These are phyloP conservation scores for Kregervanrija pseudodelftensis DNA, from an alignment of 805 yeast genomes.

Conservation along the genomic window DNA sequence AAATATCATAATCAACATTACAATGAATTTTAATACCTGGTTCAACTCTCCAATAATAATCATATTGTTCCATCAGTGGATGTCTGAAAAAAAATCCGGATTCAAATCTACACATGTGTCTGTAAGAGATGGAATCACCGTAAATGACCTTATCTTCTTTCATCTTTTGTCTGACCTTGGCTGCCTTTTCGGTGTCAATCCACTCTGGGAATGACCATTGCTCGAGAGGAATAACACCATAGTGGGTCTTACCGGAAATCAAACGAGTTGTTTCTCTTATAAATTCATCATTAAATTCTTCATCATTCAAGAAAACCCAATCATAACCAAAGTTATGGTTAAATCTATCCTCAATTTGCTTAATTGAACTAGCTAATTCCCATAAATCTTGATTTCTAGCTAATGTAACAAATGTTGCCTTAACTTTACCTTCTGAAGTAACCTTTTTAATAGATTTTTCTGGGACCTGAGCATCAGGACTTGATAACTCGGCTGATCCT, in stretches of 20 bases:
- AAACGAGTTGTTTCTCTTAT: constrained; percentile 57
- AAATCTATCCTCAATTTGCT: constrained; percentile 84
- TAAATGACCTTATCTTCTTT: constrained; percentile 45
- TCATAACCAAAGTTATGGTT: constrained; percentile 77
- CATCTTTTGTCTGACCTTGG: constrained; percentile 48
- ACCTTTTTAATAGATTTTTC: constrained; percentile 4
- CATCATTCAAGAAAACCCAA: constrained; percentile 93
- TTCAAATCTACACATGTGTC: constrained; percentile 92
- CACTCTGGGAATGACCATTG: constrained; percentile 86
- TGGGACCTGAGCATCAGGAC: constrained; percentile 7
- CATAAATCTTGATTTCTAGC: constrained; percentile 72
- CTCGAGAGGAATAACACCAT: constrained; percentile 73
- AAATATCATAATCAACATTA: constrained; percentile 74
- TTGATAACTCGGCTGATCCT: not conserved
- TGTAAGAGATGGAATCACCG: constrained; percentile 60
- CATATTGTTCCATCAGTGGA: constrained; percentile 65
- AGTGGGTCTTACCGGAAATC: constrained; percentile 70
- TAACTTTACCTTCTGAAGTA: constrained; percentile 34
- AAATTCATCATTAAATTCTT: constrained; percentile 76
- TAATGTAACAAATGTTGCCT: constrained; percentile 75
- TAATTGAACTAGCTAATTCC: constrained; percentile 55
- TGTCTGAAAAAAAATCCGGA: constrained; percentile 86
- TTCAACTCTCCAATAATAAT: constrained; percentile 94
- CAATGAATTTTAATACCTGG: constrained; percentile 77
- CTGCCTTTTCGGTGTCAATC: constrained; percentile 68